A percentile compares a stretch with the other conserved stretches of the same genome.
These are phyloP conservation scores for Rhamnella rubrinervis DNA, from an alignment of 331 rosid genomes.

Conservation along the genomic window DNA sequence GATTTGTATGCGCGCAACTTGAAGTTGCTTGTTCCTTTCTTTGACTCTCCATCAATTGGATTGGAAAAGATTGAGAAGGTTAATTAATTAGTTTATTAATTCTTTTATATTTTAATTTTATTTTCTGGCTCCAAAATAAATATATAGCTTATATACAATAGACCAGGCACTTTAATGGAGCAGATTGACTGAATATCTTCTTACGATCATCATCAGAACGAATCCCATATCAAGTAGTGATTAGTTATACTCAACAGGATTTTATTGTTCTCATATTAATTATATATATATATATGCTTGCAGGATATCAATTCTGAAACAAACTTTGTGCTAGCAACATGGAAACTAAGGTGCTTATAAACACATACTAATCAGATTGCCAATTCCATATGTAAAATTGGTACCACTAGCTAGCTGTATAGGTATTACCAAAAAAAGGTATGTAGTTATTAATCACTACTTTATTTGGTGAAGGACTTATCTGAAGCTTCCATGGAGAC, in stretches of 20 bases:
- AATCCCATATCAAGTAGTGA: neutral
- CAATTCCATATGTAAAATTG: too few species aligned
- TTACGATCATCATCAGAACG: neutral
- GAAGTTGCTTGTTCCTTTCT: constrained; percentile 95
- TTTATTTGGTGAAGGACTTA: constrained; percentile 57
- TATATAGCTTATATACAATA: too few species aligned
- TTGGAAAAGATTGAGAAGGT: constrained; percentile 76
- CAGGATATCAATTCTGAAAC: constrained; percentile 55
- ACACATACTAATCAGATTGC: too few species aligned
- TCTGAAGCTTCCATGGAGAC: constrained; percentile 94
- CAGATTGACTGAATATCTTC: neutral
- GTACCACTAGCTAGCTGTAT: too few species aligned
- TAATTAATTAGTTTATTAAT: constrained; percentile 2
- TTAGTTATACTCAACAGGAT: neutral
- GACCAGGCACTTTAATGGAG: neutral
- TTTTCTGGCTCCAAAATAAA: neutral
- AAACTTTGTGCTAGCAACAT: constrained; percentile 57
- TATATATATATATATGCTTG: neutral
- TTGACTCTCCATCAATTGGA: constrained; percentile 66
- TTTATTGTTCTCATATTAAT: constrained; percentile 13
- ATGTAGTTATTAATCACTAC: neutral
- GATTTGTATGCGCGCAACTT: constrained; percentile 82
- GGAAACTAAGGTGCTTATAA: constrained; percentile 76
- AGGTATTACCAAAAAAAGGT: too few species aligned
- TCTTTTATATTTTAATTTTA: constrained; percentile 21